Evolutionary conservation across 2,329 filamentous ascomycete species (phyloP).

Genomic region (Diaporthe velutina): DNA sequence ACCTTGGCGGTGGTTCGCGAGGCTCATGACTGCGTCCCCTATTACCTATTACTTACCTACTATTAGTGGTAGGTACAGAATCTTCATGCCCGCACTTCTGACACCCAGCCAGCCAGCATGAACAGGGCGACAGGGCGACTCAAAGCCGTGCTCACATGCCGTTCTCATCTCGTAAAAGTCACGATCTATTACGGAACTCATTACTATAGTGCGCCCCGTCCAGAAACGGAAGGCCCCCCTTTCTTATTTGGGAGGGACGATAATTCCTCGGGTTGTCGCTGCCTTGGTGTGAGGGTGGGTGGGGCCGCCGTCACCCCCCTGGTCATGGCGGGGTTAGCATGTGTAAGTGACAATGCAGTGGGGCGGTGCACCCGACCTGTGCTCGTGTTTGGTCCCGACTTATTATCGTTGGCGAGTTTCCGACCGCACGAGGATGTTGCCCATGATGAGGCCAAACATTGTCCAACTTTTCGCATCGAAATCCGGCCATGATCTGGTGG

Average conservation of each 20-base stretch:
- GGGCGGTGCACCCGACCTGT: conserved; percentile 17
- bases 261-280: conserved; percentile 20
- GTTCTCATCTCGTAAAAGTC: conserved; percentile 22
- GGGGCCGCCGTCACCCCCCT: conserved; percentile 30
- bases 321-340: conserved; percentile 35
- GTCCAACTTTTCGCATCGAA: conserved; percentile 15
- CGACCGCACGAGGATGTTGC: not conserved
- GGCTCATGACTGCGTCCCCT: not conserved
- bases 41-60: not conserved
- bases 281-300: conserved; percentile 19
- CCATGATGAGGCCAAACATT: not conserved
- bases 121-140: not conserved
- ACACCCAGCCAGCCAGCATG: not conserved
- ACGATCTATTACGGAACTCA: conserved; percentile 29
- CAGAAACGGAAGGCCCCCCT: conserved; percentile 9
- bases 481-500: not conserved
- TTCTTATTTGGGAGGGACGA: conserved; percentile 14
- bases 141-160: conserved; percentile 21
- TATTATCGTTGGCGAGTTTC: conserved; percentile 33
- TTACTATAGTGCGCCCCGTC: conserved; percentile 6
- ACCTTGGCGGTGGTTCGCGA: conserved; percentile 29
- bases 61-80: not conserved
- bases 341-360: conserved; percentile 20
- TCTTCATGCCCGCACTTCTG: not conserved
- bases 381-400: conserved; percentile 30